Conservation (phyloP, 2,329 filamentous ascomycete genomes). For the Colletotrichum zoysiae region DNA sequence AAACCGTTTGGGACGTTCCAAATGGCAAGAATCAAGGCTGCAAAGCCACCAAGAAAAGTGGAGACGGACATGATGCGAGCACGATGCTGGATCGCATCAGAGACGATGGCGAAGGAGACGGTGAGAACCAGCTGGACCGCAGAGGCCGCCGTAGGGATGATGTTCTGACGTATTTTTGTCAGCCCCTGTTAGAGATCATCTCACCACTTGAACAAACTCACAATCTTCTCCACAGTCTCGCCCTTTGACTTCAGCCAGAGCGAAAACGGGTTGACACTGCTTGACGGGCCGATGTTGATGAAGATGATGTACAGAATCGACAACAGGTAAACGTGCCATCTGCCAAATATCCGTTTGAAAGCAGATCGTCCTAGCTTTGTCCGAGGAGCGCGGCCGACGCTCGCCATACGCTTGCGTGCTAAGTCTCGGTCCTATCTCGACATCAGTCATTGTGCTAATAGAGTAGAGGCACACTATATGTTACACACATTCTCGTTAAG, state of each 20-base stretch:
- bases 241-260: conserved; percentile 57
- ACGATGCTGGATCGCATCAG: conserved; percentile 34
- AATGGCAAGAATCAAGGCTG: conserved; percentile 58
- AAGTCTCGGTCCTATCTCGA: conserved; percentile 10
- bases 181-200: neutral
- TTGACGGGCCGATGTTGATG: conserved; percentile 62
- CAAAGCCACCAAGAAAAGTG: conserved; percentile 34
- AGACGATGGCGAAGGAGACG: conserved; percentile 34
- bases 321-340: conserved; percentile 54
- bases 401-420: conserved; percentile 27
- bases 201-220: conserved; percentile 56
- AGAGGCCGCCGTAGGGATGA: conserved; percentile 36
- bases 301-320: conserved; percentile 55
- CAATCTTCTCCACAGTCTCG: conserved; percentile 63
- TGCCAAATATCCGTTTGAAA: conserved; percentile 34
- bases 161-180: conserved; percentile 14
- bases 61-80: conserved; percentile 37
- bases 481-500: conserved; percentile 40
- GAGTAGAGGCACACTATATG: too few relatives aligned
- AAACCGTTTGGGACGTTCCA: conserved; percentile 69
- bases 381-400: conserved; percentile 65
- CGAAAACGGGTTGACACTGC: conserved; percentile 52
- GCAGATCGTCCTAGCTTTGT: conserved; percentile 59
- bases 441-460: neutral
- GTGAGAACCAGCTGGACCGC: conserved; percentile 36